These are phyloP conservation scores for Solanum commersonii DNA, from an alignment of 257 asterid species.

Conservation along the genomic window DNA sequence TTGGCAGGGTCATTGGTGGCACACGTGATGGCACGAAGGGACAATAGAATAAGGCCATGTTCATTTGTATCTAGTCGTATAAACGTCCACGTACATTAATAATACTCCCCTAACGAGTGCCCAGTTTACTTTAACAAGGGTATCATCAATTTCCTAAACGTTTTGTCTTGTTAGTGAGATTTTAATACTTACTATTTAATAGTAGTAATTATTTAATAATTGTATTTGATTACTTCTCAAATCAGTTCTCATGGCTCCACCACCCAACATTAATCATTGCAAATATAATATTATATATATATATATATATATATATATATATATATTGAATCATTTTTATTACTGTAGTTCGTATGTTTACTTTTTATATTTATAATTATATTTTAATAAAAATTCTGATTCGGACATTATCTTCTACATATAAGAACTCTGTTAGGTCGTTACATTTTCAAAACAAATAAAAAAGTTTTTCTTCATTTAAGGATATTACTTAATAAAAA, in stretches of 20 bases:
- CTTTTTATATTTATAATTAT: no score
- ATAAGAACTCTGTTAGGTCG: not conserved
- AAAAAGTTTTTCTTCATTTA: not conserved
- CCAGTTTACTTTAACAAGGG: not conserved
- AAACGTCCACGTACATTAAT: not conserved
- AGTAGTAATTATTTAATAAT: not conserved
- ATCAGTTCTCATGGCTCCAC: not conserved
- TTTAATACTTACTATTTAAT: not conserved
- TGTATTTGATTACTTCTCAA: not conserved
- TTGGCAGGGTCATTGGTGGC: not conserved
- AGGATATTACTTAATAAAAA: not conserved
- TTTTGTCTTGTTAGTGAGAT: not conserved
- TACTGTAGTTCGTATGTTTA: no score
- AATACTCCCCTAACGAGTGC: not conserved
- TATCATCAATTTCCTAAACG: not conserved
- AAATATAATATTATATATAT: no score
- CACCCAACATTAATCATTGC: not conserved
- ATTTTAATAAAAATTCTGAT: no score
- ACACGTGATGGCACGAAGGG: not conserved
- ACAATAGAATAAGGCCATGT: not conserved
- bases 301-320: no score
- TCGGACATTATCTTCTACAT: not conserved
- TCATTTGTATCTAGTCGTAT: not conserved
- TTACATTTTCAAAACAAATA: not conserved
- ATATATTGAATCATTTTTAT: no score